Evolutionary conservation across 2,329 filamentous ascomycete genomes (phyloP).

Genomic region (Chaetomium strumarium): DNA sequence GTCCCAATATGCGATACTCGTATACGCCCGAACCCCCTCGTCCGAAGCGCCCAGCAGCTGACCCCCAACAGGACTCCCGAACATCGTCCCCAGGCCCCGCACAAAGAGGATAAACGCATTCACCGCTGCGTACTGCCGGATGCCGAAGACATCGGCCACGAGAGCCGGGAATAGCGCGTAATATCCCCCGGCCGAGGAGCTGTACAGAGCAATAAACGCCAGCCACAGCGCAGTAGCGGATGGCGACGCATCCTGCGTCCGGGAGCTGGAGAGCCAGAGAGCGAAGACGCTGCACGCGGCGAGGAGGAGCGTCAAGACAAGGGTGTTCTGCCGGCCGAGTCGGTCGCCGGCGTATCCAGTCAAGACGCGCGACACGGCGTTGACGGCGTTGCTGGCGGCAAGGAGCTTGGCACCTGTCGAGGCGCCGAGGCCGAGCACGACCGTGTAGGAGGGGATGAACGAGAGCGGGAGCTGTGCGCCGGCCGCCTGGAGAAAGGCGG

Average conservation of each 20-base stretch:
- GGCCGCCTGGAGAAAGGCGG: conserved; percentile 39
- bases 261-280: conserved; percentile 33
- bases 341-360: conserved; percentile 42
- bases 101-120: conserved; percentile 43
- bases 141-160: conserved; percentile 43
- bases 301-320: conserved; percentile 36
- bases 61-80: conserved; percentile 41
- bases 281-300: conserved; percentile 33
- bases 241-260: conserved; percentile 14
- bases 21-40: conserved; percentile 31
- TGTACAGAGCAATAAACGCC: conserved; percentile 38
- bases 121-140: conserved; percentile 41
- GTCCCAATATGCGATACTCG: conserved; percentile 37
- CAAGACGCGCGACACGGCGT: conserved; percentile 38
- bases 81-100: conserved; percentile 38
- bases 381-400: conserved; percentile 41
- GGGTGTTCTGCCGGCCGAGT: conserved; percentile 42
- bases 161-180: conserved; percentile 41
- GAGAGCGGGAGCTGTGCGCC: conserved; percentile 42
- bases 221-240: conserved; percentile 31
- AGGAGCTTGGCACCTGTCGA: conserved; percentile 38
- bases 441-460: conserved; percentile 43
- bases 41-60: conserved; percentile 32
- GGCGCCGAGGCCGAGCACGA: conserved; percentile 37
- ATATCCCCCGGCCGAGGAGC: conserved; percentile 39